Base-by-base conservation (phyloP, 306 rosid species). In the Quercus robur region DNA sequence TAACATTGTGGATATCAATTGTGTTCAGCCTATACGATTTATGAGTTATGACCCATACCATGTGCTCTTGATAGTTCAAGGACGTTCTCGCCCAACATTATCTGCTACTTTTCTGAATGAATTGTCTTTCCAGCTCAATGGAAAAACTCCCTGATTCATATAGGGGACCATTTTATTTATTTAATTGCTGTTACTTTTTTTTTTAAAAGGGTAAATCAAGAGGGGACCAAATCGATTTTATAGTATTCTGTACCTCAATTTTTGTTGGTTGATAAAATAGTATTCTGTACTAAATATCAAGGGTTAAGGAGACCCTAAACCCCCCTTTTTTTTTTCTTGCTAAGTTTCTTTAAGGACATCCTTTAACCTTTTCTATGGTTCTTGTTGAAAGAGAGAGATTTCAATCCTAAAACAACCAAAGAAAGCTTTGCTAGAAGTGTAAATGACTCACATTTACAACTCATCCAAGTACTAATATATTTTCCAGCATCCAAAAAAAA, bases 101-200 rank as follows among this genome's bases (percentile, higher is more conserved):
- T 82, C 83, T 79, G 23, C 69, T 33, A 56, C 51, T 56, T 82
- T 72, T 31, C 25, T 81, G 73, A 62, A 76, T 35, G 79, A 77
- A 33, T 54, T 30, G 51, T 74, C 82, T 83, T 81, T 85, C 78
- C 85, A 80, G 81, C 90, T 82, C 74, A 79, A 67, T 41, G 33
- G 33, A 73, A 75, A 87, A 87, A 46, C 52, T 71, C 81, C 79
- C 71, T n/a, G 58, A 23, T 73, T 77, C 49, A 44, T 76, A 64
- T 26, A 80, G 85, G 84, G 91, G 87, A 82, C 87, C 91, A 84
- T 84, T 80, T 58, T n/a, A 44, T 26, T 62, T 61, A 4, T 23
- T 61, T 13, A 25, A 23, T 12, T 23, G 7, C 15, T 13, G 64
- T 58, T 57, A 20, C 66, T 59, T 4, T 59, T 23, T 9, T 21